Percentiles rank a stretch among this genome's conserved stretches.
Conservation (phyloP, 2,329 filamentous ascomycete genomes). For the Penicillium sp. region DNA sequence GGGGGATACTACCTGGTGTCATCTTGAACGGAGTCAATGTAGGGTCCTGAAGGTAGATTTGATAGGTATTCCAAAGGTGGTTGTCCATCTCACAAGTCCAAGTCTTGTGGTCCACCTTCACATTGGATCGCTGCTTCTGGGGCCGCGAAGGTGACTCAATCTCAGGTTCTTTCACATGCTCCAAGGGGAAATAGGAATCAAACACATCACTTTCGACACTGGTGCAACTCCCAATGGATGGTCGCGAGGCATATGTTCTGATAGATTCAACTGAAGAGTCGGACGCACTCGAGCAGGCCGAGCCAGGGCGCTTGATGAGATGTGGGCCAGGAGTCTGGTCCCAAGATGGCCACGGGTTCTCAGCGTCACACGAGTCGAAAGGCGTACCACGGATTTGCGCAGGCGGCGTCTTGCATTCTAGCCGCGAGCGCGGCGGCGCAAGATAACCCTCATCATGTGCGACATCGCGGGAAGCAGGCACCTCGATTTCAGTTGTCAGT, state of each 20-base stretch:
- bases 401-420: constrained; percentile 44
- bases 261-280: constrained; percentile 61
- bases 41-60: constrained; percentile 62
- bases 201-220: constrained; percentile 58
- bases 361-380: constrained; percentile 30
- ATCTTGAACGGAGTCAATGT: constrained; percentile 65
- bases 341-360: constrained; percentile 31
- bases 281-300: constrained; percentile 57
- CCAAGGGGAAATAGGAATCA: constrained; percentile 53
- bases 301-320: constrained; percentile 53
- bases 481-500: constrained; percentile 27
- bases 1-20: constrained; percentile 60
- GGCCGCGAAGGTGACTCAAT: constrained; percentile 40
- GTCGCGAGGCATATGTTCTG: constrained; percentile 54
- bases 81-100: constrained; percentile 64
- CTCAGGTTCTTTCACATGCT: constrained; percentile 37
- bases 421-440: constrained; percentile 38
- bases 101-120: constrained; percentile 23
- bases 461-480: constrained; percentile 24
- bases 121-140: constrained; percentile 26
- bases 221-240: constrained; percentile 58
- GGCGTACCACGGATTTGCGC: constrained; percentile 43
- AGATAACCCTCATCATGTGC: constrained; percentile 36
- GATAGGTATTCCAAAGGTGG: constrained; percentile 64
- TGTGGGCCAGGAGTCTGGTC: constrained; percentile 37